Percentiles rank a stretch among this genome's conserved stretches.
These are phyloP conservation scores for Catunica adiposa DNA, from an alignment of 2,329 filamentous ascomycete genomes.

Conservation along the genomic window DNA sequence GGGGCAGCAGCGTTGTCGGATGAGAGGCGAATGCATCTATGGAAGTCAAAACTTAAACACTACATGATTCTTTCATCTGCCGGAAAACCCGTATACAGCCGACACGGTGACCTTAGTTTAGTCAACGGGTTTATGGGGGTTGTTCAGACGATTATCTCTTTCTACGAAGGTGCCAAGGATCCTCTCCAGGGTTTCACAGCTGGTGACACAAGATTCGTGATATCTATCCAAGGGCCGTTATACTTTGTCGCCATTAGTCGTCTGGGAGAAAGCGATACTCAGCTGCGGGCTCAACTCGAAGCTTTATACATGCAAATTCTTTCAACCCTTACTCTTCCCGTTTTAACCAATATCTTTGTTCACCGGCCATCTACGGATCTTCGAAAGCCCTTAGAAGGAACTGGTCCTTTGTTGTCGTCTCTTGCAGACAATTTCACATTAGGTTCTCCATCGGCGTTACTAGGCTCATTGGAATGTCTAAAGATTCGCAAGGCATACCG, in stretches of 20 bases:
- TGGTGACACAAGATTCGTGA: slow-evolving; percentile 70
- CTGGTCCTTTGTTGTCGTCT: slow-evolving; percentile 77
- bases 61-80: slow-evolving; percentile 93
- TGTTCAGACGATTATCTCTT: slow-evolving; percentile 93
- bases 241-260: slow-evolving; percentile 89
- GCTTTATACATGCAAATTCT: slow-evolving; percentile 97
- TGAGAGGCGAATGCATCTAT: slow-evolving; percentile 49
- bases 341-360: slow-evolving; percentile 70
- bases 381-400: slow-evolving; percentile 75
- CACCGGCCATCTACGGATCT: slow-evolving; percentile 88
- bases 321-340: slow-evolving; percentile 82
- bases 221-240: slow-evolving; percentile 69
- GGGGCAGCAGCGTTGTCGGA: slow-evolving; percentile 26
- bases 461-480: slow-evolving; percentile 87
- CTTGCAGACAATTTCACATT: slow-evolving; percentile 87
- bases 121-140: slow-evolving; percentile 92
- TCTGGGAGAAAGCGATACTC: slow-evolving; percentile 78
- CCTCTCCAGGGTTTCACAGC: slow-evolving; percentile 70
- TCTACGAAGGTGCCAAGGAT: slow-evolving; percentile 71
- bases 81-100: slow-evolving; percentile 92
- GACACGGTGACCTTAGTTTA: slow-evolving; percentile 76
- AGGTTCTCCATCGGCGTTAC: slow-evolving; percentile 73
- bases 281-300: slow-evolving; percentile 75
- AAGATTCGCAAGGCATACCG: slow-evolving; percentile 78
- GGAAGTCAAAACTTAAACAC: slow-evolving; percentile 90